Conservation (phyloP, 768 basidiomycete genomes). For the Clitopilus passeckerianus region DNA sequence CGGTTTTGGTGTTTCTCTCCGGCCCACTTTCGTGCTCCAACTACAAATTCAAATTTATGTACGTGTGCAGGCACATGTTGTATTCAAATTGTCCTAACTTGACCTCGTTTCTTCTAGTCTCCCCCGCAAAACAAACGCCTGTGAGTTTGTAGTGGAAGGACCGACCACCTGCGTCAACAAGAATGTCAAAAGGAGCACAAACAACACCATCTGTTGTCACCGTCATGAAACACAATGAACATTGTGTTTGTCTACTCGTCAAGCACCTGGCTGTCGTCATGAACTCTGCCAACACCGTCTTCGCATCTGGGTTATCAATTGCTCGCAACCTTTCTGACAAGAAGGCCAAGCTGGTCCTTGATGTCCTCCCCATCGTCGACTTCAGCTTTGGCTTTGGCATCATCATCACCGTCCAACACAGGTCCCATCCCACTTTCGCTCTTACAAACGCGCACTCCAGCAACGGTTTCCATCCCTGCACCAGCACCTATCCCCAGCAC, state of each 20-base stretch:
- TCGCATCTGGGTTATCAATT: conserved; percentile 90
- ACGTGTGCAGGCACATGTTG: conserved; percentile 19
- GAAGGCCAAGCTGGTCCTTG: no score
- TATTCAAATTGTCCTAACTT: conserved; percentile 1
- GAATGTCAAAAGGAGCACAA: conserved; percentile 94
- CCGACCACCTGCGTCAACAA: conserved; percentile 93
- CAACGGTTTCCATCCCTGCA: no score
- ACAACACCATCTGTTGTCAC: conserved; percentile 99
- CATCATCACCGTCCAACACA: no score
- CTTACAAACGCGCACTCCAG: no score
- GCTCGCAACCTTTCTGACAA: conserved; percentile 90
- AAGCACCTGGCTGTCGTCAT: conserved; percentile 98
- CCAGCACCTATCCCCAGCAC: no score
- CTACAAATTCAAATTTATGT: no score
- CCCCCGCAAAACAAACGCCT: conserved; percentile 89
- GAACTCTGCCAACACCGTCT: conserved; percentile 91
- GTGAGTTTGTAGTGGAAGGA: conserved; percentile 94
- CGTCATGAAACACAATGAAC: conserved; percentile 99
- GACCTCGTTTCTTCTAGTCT: conserved; percentile 44
- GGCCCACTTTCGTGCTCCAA: no score
- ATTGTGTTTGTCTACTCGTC: conserved; percentile 91
- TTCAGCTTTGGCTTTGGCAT: no score
- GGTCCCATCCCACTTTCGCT: no score
- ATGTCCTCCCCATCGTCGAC: no score
- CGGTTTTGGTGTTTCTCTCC: no score